These are phyloP conservation scores for Boletus reticuloceps DNA, from an alignment of 768 basidiomycete genomes.

Conservation along the genomic window DNA sequence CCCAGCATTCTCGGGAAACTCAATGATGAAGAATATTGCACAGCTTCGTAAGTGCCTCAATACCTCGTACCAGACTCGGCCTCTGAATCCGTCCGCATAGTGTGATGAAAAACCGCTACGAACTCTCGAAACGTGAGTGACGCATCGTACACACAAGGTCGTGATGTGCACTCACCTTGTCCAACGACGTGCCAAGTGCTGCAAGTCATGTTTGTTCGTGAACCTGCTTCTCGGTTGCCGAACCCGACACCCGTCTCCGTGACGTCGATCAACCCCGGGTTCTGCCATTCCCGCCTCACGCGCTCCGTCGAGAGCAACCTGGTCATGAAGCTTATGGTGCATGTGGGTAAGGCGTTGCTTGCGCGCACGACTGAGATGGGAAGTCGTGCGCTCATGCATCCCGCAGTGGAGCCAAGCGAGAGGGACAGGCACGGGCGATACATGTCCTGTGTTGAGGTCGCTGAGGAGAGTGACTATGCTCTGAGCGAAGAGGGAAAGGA, in stretches of 20 bases:
- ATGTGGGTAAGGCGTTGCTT: slow-evolving; percentile 18
- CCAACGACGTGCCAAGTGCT: slow-evolving; percentile 21
- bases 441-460: slow-evolving; percentile 23
- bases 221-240: slow-evolving; percentile 33
- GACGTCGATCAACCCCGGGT: slow-evolving; percentile 35
- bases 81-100: slow-evolving; percentile 7
- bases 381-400: slow-evolving; percentile 34
- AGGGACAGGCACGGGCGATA: slow-evolving; percentile 29
- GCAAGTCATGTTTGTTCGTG: slow-evolving; percentile 36
- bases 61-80: background rate
- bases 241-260: slow-evolving; percentile 27
- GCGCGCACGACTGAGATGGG: slow-evolving; percentile 35
- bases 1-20: slow-evolving; percentile 29
- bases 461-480: slow-evolving; percentile 33
- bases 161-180: background rate
- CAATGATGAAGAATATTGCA: slow-evolving; percentile 29
- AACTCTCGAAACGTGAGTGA: slow-evolving; percentile 26
- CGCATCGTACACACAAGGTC: background rate
- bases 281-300: slow-evolving; percentile 32
- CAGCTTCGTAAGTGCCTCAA: slow-evolving; percentile 16
- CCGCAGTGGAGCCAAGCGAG: slow-evolving; percentile 28
- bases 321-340: background rate
- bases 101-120: slow-evolving; percentile 25
- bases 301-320: slow-evolving; percentile 16
- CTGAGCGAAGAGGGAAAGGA: slow-evolving; percentile 30